A percentile compares a stretch with the other conserved stretches of the same genome.
phyloP scores from a whole-genome alignment of 257 asterid species.

The Jacaranda copaia region DNA sequence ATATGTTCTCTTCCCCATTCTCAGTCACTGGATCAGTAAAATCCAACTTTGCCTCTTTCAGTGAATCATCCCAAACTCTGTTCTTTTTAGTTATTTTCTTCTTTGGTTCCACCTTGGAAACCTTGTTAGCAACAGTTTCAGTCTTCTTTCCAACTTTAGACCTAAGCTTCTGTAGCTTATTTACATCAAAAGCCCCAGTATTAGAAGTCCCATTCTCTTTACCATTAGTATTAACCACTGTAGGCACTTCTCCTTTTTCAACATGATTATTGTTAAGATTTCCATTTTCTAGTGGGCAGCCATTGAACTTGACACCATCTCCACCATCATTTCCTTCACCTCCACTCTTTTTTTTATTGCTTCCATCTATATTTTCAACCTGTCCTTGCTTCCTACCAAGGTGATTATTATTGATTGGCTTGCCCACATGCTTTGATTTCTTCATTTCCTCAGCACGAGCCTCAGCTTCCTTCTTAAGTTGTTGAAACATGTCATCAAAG shows the following conservation, averaged over 20 bases:
- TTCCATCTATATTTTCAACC: conserved; percentile 69
- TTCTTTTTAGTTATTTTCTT: conserved; percentile 71
- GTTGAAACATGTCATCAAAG: conserved; percentile 76
- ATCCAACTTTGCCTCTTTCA: conserved; percentile 72
- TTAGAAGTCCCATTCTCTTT: conserved; percentile 72
- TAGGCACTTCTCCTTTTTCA: conserved; percentile 51
- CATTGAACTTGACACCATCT: conserved; percentile 54
- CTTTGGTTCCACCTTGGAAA: conserved; percentile 70
- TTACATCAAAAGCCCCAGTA: conserved; percentile 86
- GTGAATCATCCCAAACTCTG: conserved; percentile 89
- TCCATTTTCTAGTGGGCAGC: conserved; percentile 60
- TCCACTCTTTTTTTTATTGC: conserved; percentile 75
- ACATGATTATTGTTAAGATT: conserved; percentile 45
- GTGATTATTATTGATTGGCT: conserved; percentile 55
- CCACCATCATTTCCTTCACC: conserved; percentile 60
- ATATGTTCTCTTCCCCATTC: conserved; percentile 66
- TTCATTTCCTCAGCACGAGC: conserved; percentile 91
- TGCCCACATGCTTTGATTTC: conserved; percentile 74
- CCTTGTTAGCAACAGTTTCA: conserved; percentile 62
- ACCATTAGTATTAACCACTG: conserved; percentile 49
- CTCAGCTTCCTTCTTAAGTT: conserved; percentile 95
- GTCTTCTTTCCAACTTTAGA: conserved; percentile 79
- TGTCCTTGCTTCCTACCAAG: conserved; percentile 77
- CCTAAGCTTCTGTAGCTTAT: conserved; percentile 80
- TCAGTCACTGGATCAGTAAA: conserved; percentile 81